Evolutionary conservation across 495 filamentous ascomycete genomes (phyloP).

Genomic region (Penicillium paxilli): DNA sequence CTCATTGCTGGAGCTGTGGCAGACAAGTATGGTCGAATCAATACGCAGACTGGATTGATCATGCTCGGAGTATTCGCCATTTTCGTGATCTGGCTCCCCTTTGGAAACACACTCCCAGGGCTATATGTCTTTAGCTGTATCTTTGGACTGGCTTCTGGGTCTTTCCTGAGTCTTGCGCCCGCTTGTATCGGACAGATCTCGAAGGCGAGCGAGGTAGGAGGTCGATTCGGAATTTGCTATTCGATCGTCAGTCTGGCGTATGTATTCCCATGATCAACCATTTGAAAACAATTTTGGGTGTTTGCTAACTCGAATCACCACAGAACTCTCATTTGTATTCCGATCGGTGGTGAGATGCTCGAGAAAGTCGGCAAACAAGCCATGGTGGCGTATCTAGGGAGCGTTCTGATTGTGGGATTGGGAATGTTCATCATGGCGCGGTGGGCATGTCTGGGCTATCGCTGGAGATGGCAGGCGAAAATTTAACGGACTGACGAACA

Average conservation of each 20-base stretch:
- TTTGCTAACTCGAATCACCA: not conserved
- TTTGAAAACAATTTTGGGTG: not conserved
- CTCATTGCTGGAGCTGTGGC: slow-evolving; percentile 68
- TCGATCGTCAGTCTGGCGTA: slow-evolving; percentile 62
- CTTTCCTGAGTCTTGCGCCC: slow-evolving; percentile 61
- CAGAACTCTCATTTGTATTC: slow-evolving; percentile 41
- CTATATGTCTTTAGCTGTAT: slow-evolving; percentile 59
- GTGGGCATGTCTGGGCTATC: slow-evolving; percentile 51
- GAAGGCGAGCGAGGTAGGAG: slow-evolving; percentile 60
- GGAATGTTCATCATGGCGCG: slow-evolving; percentile 42
- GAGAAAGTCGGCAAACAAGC: slow-evolving; percentile 36
- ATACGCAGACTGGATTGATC: slow-evolving; percentile 46
- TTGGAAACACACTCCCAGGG: slow-evolving; percentile 46
- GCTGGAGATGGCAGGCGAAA: slow-evolving; percentile 44
- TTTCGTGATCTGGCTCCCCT: slow-evolving; percentile 59
- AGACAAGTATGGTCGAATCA: slow-evolving; percentile 71
- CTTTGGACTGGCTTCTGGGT: slow-evolving; percentile 63
- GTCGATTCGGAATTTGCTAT: slow-evolving; percentile 67
- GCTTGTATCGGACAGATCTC: slow-evolving; percentile 65
- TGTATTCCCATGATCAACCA: slow-evolving; percentile 7
- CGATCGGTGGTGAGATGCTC: slow-evolving; percentile 43
- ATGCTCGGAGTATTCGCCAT: slow-evolving; percentile 47
- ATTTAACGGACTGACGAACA: slow-evolving; percentile 21
- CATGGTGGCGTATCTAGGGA: slow-evolving; percentile 39
- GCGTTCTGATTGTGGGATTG: slow-evolving; percentile 37